Conservation (phyloP, 2,329 filamentous ascomycete species). For the Lecanicillium sp. region DNA sequence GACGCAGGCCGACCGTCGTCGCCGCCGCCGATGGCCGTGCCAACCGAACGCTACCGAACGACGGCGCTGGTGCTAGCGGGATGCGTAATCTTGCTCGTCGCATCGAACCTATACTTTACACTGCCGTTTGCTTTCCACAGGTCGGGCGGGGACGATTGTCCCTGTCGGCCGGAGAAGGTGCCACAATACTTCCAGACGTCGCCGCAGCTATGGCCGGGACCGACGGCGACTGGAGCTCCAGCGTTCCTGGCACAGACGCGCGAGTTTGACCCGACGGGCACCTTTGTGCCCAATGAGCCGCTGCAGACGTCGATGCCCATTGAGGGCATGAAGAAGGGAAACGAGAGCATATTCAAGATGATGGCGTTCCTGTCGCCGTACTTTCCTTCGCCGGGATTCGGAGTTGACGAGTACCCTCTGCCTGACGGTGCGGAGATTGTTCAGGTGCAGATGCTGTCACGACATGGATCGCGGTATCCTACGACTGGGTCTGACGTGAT, state of each 20-base stretch:
- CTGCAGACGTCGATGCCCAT: constrained; percentile 66
- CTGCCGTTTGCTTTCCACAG: constrained; percentile 22
- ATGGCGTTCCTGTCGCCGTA: constrained; percentile 64
- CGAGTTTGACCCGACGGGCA: constrained; percentile 54
- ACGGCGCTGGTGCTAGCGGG: constrained; percentile 24
- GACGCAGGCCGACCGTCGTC: constrained; percentile 3
- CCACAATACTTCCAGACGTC: constrained; percentile 58
- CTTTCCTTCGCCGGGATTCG: constrained; percentile 64
- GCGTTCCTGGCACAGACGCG: constrained; percentile 68
- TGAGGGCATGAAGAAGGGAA: constrained; percentile 44
- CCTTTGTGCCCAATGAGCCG: constrained; percentile 61
- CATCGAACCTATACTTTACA: constrained; percentile 27
- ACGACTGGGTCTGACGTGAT: constrained; percentile 50
- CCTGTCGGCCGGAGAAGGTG: constrained; percentile 30
- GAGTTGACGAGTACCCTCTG: constrained; percentile 63
- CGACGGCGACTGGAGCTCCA: constrained; percentile 60
- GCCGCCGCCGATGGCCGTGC: constrained; percentile 1
- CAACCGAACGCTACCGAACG: constrained; percentile 17
- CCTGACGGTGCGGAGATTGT: constrained; percentile 60
- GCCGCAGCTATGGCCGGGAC: constrained; percentile 54
- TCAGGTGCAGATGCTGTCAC: constrained; percentile 64
- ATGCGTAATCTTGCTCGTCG: constrained; percentile 28
- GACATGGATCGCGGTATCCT: constrained; percentile 69
- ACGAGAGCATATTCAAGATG: constrained; percentile 61
- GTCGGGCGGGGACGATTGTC: constrained; percentile 13